Evolutionary conservation across 805 yeast genomes (phyloP), one percentile per base, ranked within the genome.

Genomic region (Barnettozyma populi): DNA sequence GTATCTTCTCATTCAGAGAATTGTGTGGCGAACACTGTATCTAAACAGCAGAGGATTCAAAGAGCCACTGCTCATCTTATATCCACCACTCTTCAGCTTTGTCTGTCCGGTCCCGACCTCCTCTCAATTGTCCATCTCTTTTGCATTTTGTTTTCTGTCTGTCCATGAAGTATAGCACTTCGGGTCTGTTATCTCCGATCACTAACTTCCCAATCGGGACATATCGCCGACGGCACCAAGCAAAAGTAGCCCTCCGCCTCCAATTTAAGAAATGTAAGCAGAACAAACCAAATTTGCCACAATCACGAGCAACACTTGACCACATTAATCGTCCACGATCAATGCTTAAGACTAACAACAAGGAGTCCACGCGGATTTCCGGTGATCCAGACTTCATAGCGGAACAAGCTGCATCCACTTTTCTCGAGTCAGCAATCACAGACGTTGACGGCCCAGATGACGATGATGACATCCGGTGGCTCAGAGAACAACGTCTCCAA

Each of bases 401-500:
- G 7, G 50, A 47, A 13, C 19, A 19, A 10, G 50, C 45, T 3
- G 47, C 45, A 2, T 14, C 42, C 9, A 23, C 36, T 3, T 8
- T 66, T 3, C 69, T 70, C 42, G 76, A 71, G 37, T 75, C 76
- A 4, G 62, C 74, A 2, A 59, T 71, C 37, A 63, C 67, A 7
- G 64, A 66, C 11, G 65, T 40, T 21, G 56, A 56, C 9, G 47
- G 44, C 11, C 45, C 61, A 16, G 73, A 66, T 35, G 68, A 64
- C 7, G 60, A 51, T 4, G 53, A 50, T 16, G 60, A 58, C 3
- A 67, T 69, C 7, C 60, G 73, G 7, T 73, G 82, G 74, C 59
- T 78, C 14, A 57, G 75, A 14, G 82, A 80, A 51, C 76, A 75
- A 45, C 66, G 82, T 39, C 23, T 55, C 3, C 62, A 67, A 34